These are phyloP conservation scores for Trichoderma virens DNA, from an alignment of 495 filamentous ascomycete species.

Conservation along the genomic window DNA sequence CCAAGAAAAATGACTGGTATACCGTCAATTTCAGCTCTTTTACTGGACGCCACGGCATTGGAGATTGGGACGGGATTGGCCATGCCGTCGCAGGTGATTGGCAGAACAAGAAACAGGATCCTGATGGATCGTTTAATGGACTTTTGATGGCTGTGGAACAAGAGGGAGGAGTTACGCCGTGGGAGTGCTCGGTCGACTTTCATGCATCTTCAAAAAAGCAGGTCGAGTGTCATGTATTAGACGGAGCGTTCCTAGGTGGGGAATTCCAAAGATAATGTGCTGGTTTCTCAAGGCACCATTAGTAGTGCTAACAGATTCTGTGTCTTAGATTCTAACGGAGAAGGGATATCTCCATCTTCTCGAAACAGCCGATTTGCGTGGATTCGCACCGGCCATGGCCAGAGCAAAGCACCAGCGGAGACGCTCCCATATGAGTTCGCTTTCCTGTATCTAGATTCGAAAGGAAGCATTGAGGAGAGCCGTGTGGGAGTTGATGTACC, in stretches of 20 bases:
- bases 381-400: not conserved
- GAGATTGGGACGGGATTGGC: not conserved
- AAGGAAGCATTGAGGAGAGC: not conserved
- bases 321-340: not conserved
- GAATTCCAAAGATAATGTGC: not conserved
- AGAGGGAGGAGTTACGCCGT: not conserved
- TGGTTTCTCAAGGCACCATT: not conserved
- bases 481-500: not conserved
- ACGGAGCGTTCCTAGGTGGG: not conserved
- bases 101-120: not conserved
- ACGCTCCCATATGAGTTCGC: not conserved
- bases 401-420: not conserved
- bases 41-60: not conserved
- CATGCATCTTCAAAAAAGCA: not conserved
- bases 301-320: not conserved
- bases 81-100: conserved; percentile 1
- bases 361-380: not conserved
- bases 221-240: not conserved
- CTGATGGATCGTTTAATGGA: not conserved
- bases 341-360: not conserved
- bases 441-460: not conserved
- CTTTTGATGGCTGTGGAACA: not conserved
- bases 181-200: not conserved
- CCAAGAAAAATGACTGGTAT: not conserved
- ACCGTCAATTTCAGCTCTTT: not conserved